Percentiles rank a stretch among this genome's conserved stretches.
phyloP scores from a whole-genome alignment of 129 eudicot species.

The Chrysanthemum makinoi region DNA sequence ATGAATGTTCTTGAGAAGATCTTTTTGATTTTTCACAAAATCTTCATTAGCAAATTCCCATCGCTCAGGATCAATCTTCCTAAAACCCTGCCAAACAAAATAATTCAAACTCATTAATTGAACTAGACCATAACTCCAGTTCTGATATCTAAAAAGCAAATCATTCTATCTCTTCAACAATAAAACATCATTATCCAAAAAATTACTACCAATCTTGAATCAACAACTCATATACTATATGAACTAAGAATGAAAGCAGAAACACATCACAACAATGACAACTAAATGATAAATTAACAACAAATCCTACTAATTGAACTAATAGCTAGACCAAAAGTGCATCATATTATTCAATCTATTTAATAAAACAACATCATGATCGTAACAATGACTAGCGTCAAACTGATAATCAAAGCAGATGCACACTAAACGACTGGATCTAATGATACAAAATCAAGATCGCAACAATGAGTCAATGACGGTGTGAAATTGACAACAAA shows the following conservation, averaged over 20 bases:
- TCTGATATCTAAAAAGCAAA: not conserved
- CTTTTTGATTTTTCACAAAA: conserved; percentile 14
- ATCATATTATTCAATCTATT: not conserved
- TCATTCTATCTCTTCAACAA: not conserved
- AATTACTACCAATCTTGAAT: too few species aligned
- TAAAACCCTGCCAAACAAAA: conserved; percentile 13
- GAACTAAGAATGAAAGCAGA: conserved; percentile 6
- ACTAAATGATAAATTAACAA: not conserved
- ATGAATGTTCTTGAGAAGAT: not conserved
- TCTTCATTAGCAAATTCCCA: conserved; percentile 18
- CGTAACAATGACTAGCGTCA: not conserved
- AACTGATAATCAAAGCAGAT: too few species aligned
- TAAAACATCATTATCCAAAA: not conserved
- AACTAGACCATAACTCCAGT: not conserved
- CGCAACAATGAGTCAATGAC: too few species aligned
- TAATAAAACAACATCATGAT: not conserved
- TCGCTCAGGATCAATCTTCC: conserved; percentile 20
- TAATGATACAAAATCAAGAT: too few species aligned
- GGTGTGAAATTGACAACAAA: too few species aligned
- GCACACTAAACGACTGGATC: too few species aligned
- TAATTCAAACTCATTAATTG: not conserved
- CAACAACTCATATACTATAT: not conserved
- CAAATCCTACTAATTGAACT: not conserved
- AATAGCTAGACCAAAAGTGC: not conserved
- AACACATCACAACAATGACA: not conserved